A percentile compares a stretch with the other conserved stretches of the same genome.
Evolutionary conservation across 768 basidiomycete species (phyloP).

Genomic region (Mycena polygramma): DNA sequence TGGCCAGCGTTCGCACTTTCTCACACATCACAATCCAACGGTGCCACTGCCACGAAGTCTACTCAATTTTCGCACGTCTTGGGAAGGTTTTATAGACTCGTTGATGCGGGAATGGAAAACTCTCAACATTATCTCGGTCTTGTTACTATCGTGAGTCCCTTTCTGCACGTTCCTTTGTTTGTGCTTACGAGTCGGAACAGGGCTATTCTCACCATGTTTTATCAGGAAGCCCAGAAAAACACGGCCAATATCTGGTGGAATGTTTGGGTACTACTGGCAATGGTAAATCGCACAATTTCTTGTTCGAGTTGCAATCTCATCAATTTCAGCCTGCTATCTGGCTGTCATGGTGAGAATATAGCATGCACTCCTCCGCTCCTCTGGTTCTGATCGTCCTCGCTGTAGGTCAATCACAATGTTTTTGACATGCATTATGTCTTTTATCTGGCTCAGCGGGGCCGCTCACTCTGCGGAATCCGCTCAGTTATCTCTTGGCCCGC

Average conservation of each 20-base stretch:
- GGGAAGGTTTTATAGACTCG: constrained; percentile 69
- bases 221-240: constrained; percentile 64
- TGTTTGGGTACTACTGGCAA: constrained; percentile 75
- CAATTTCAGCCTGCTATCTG: constrained; percentile 61
- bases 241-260: constrained; percentile 61
- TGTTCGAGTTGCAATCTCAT: not conserved
- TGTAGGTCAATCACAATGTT: constrained; percentile 71
- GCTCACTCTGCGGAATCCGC: constrained; percentile 42
- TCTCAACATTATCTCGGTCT: constrained; percentile 64
- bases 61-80: constrained; percentile 62
- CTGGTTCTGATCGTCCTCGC: not conserved
- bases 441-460: constrained; percentile 69
- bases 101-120: constrained; percentile 72
- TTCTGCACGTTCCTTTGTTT: not conserved
- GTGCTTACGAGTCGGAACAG: constrained; percentile 28
- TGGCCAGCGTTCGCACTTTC: not conserved
- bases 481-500: constrained; percentile 51
- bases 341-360: constrained; percentile 65
- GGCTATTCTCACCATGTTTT: constrained; percentile 51
- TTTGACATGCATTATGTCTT: constrained; percentile 68
- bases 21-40: not conserved
- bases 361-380: too few relatives aligned
- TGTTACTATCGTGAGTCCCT: constrained; percentile 41
- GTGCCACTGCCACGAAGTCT: constrained; percentile 60
- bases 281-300: constrained; percentile 40